Evolutionary conservation across 441 rosid genomes (phyloP).

Genomic region (Arabidopsis lyrata): DNA sequence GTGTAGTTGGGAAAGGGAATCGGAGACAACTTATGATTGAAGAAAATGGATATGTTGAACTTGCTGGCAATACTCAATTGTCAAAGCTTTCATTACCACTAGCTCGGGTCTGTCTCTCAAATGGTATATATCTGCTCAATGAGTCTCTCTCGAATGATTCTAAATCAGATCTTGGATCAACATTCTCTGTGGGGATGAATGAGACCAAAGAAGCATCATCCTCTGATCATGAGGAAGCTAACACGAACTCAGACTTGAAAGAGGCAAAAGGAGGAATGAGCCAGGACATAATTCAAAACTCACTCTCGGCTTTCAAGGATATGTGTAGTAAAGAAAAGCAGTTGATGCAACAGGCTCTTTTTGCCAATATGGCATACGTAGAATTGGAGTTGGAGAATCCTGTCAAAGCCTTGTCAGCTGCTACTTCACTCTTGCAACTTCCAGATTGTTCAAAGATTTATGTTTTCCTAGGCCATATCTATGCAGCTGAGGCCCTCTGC

Average conservation of each 20-base stretch:
- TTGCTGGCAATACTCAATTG: constrained; percentile 54
- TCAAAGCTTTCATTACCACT: constrained; percentile 77
- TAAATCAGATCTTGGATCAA: constrained; percentile 49
- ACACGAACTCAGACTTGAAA: constrained; percentile 72
- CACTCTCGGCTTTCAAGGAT: constrained; percentile 65
- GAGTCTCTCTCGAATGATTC: constrained; percentile 46
- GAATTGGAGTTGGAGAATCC: constrained; percentile 94
- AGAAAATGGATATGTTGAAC: constrained; percentile 52
- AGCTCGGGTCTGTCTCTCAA: constrained; percentile 82
- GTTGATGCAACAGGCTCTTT: constrained; percentile 74
- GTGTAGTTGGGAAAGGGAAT: constrained; percentile 87
- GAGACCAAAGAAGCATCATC: constrained; percentile 54
- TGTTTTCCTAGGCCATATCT: constrained; percentile 75
- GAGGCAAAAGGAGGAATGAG: constrained; percentile 73
- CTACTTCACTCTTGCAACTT: constrained; percentile 74
- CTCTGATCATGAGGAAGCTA: constrained; percentile 58
- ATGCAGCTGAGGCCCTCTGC: constrained; percentile 97
- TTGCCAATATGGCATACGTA: constrained; percentile 81
- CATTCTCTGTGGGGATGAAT: constrained; percentile 53
- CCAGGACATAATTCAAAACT: constrained; percentile 72
- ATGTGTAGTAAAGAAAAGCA: constrained; percentile 59
- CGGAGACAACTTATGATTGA: constrained; percentile 84
- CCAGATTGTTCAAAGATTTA: constrained; percentile 74
- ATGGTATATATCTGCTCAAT: constrained; percentile 74
- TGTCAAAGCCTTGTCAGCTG: constrained; percentile 67